Base-by-base conservation (phyloP, 805 yeast genomes). In the Wickerhamomyces pijperi region DNA sequence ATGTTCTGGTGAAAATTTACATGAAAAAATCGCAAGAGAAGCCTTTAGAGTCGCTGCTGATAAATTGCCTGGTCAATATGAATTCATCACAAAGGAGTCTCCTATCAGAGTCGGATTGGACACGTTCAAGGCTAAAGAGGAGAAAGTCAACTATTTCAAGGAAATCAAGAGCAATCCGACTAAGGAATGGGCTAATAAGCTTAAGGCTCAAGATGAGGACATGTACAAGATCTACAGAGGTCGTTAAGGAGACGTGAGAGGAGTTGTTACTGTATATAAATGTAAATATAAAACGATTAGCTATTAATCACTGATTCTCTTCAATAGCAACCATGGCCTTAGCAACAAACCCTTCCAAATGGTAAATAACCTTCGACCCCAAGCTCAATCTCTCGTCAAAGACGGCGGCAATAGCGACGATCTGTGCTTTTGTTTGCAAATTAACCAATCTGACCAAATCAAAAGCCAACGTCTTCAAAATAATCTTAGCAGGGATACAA, bases 311-410 rank as follows among this genome's bases (percentile, higher is more conserved):
- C 28, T 21, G 18, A 14, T 29, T 34, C 19, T 49, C 61, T 49
- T 82, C 92, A 37, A 82, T 56, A 8, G 70, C 70, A 33, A 85
- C 82, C 97, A 92, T 90, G 2, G 78, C 75, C 54, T 74, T 80
- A 1, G 97, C 96, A 16, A 84, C 73, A 55, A 86, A 92, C 2
- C 97, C 98, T 63, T 92, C 98, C 39, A 92, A 62, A 61, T 92
- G 98, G 60, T 85, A 92, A 12, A 92, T 90, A 31, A 87, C 84
- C 59, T 92, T 92, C 42, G 74, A 73, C 3, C 97, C 98, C 42
- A 82, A 62, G 42, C 87, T 75, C 43, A 92, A 67, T 41, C 98
- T 72, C 51, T 92, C 96, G 54, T 92, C 98, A 50, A 75, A 80
- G 1, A 67, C 53, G 2, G 94, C 72, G 3, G 82, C 80, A 5